A percentile compares a stretch with the other conserved stretches of the same genome.
Conservation (phyloP, 73 alveolate genomes). For the Symbiodinium natans region DNA sequence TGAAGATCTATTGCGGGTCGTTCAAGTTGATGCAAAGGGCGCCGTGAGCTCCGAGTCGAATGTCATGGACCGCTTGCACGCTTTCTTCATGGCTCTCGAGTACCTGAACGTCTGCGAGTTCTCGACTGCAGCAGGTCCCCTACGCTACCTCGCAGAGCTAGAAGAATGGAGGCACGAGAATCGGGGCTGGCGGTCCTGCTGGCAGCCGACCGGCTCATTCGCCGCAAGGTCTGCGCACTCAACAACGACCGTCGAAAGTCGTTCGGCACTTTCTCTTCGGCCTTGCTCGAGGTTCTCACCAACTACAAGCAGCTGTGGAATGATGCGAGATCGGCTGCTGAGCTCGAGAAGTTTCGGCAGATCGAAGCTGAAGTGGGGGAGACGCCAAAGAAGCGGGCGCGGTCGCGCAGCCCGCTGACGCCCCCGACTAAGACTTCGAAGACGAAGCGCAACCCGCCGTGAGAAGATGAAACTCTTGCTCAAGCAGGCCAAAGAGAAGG, state of each 20-base stretch:
- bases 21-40: background rate
- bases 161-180: constrained; percentile 51
- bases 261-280: too few species aligned
- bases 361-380: too few species aligned
- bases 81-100: constrained; percentile 6
- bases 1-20: constrained; percentile 12
- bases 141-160: background rate
- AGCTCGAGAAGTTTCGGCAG: constrained; percentile 22
- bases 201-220: background rate
- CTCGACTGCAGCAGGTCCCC: background rate
- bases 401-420: too few species aligned
- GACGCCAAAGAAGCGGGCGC: too few species aligned
- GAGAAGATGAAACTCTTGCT: too few species aligned
- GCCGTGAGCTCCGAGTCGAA: background rate
- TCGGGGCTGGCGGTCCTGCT: background rate
- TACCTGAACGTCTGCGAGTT: constrained; percentile 16
- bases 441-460: too few species aligned
- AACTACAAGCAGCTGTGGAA: too few species aligned
- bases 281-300: too few species aligned
- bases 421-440: too few species aligned
- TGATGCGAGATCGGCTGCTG: constrained; percentile 20
- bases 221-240: background rate
- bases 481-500: too few species aligned
- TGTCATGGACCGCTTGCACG: background rate
- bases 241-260: too few species aligned